Conservation (phyloP, 176 grass and related monocot species). For the Triticum monococcum region DNA sequence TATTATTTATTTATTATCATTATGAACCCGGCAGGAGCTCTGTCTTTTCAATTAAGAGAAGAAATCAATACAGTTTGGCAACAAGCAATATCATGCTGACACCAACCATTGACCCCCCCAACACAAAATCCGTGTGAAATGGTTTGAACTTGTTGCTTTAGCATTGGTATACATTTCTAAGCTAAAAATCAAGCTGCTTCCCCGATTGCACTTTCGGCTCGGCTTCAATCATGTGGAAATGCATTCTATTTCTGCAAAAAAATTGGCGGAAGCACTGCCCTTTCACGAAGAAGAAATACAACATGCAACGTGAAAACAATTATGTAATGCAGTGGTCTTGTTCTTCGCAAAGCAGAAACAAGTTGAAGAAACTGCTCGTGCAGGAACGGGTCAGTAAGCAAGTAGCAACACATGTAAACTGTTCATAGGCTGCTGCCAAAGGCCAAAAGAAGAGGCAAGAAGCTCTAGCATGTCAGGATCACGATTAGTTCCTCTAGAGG, state of each 20-base stretch:
- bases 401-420: background rate
- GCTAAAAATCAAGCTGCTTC: background rate
- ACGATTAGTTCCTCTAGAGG: background rate
- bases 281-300: background rate
- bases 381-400: background rate
- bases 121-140: background rate
- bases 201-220: background rate
- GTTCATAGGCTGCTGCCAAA: background rate
- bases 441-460: background rate
- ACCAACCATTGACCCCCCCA: background rate
- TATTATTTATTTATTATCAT: too few species aligned
- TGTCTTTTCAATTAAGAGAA: background rate
- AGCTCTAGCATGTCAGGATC: background rate
- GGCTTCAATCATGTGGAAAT: background rate
- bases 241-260: background rate
- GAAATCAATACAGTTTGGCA: background rate
- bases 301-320: background rate
- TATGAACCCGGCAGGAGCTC: background rate
- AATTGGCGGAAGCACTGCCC: background rate
- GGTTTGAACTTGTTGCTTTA: background rate
- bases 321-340: background rate
- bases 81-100: background rate
- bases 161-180: conserved; percentile 1
- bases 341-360: background rate
- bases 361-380: background rate